Base-by-base conservation (phyloP, 805 yeast species). In the Pichia rugopelliculosa region DNA sequence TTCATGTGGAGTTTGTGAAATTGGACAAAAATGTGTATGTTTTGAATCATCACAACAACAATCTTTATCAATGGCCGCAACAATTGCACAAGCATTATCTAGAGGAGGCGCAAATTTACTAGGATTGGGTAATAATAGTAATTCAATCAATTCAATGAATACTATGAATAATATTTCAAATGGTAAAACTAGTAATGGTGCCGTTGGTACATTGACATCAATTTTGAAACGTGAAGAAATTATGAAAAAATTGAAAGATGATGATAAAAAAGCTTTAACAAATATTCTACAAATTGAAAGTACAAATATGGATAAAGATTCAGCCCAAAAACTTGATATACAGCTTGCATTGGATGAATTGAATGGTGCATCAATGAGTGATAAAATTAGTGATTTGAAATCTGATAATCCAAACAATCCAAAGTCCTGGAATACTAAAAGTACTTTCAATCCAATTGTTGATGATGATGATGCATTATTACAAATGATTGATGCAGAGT, bases 171-270 rank as follows among this genome's bases (percentile, higher is more conserved):
- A 24, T 20, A 22, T 36, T 3, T 17, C 38, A 20, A 46, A 41
- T 41, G 42, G 43, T 6, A 30, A 30, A 30, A 30, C 15, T 30
- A 18, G 18, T 30, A 30, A 30, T n/a, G 34, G 34, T 30, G n/a
- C 34, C 7, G 11, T 47, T 11, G 36, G 24, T 27, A 44, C 47
- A 2, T 20, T 48, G 12, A 24, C 37, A 6, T 8, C 44, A 11
- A 48, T 48, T 18, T 39, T 48, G 12, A 44, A 48, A 26, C 38
- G 45, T 18, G 50, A 48, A 40, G 47, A 48, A 17, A 44, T 48
- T 5, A 40, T 44, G 42, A 48, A 48, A 23, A 44, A 40, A 13
- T 22, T 48, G 10, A 48, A 48, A 24, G 47, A 37, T n/a, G 50
- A 40, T 18, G 50, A 47, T 23, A 46, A 36, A 36, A 40, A 41